Conservation (phyloP, 139 green algal species). For the Pseudopediastrum boryanum region DNA sequence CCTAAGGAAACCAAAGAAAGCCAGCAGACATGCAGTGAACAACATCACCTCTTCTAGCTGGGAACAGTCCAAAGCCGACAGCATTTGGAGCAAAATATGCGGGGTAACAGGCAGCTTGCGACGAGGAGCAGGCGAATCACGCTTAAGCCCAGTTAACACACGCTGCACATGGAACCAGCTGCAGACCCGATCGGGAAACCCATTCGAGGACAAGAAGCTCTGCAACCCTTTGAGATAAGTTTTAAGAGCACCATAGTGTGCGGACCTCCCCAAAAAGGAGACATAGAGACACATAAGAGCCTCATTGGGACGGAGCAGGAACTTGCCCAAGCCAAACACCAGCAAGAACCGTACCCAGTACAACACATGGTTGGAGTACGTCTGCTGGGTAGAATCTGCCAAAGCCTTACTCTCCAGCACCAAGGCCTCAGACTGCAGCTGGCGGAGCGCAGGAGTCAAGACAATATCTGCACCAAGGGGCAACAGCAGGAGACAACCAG, state of each 20-base stretch:
- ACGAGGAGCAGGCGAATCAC: too few relatives aligned
- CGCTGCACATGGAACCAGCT: too few relatives aligned
- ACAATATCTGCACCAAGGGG: not conserved
- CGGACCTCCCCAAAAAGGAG: not conserved
- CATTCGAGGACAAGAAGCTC: too few relatives aligned
- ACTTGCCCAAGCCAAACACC: not conserved
- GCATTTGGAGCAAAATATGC: too few relatives aligned
- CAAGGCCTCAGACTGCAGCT: not conserved
- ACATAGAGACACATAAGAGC: not conserved
- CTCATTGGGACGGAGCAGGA: not conserved
- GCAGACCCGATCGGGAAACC: too few relatives aligned
- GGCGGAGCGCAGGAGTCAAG: not conserved
- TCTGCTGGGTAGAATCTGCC: not conserved
- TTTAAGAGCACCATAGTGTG: not conserved
- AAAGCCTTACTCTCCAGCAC: not conserved
- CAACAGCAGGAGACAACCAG: not conserved
- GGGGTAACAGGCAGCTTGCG: too few relatives aligned
- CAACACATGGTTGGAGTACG: not conserved
- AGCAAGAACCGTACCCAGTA: constrained; percentile 7
- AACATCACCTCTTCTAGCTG: too few relatives aligned
- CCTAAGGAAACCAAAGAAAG: too few relatives aligned
- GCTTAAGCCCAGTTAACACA: too few relatives aligned
- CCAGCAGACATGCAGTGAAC: too few relatives aligned
- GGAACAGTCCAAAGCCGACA: too few relatives aligned
- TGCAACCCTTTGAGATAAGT: too few relatives aligned